A percentile compares a stretch with the other conserved stretches of the same genome.
Evolutionary conservation across 75 land plant genomes (phyloP).

Genomic region (Chamaecyparis obtusa): DNA sequence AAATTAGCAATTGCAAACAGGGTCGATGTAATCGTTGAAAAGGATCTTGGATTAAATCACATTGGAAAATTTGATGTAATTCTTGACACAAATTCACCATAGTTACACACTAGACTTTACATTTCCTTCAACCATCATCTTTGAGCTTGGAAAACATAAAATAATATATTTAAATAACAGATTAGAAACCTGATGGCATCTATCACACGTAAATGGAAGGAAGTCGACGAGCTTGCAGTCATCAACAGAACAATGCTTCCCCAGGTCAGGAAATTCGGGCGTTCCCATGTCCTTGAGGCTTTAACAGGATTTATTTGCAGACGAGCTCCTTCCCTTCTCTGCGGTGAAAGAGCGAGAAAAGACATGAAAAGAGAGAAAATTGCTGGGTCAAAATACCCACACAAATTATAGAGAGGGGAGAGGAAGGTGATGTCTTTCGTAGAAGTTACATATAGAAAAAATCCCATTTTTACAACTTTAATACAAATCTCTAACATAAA

Average conservation of each 20-base stretch:
- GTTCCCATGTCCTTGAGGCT: constrained; percentile 69
- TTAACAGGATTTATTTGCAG: not conserved
- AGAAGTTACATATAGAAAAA: too few species aligned
- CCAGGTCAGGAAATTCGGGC: constrained; percentile 87
- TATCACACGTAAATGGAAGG: constrained; percentile 94
- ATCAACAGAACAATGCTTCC: constrained; percentile 72
- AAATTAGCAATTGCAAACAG: not conserved
- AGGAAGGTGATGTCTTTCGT: too few species aligned
- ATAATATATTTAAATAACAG: not conserved
- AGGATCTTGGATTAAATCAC: not conserved
- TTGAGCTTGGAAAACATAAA: not conserved
- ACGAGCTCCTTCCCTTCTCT: too few species aligned
- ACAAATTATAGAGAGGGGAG: too few species aligned
- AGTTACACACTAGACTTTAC: not conserved
- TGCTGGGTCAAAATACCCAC: too few species aligned
- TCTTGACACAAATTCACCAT: not conserved
- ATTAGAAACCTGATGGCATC: constrained; percentile 65
- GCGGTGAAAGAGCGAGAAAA: too few species aligned
- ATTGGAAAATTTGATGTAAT: not conserved
- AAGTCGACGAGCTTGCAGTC: constrained; percentile 92
- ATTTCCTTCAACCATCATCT: not conserved
- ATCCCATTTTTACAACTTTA: too few species aligned
- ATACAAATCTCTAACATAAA: too few species aligned
- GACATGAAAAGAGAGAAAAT: too few species aligned
- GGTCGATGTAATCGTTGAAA: not conserved